A percentile compares a stretch with the other conserved stretches of the same genome.
Evolutionary conservation across 129 eudicot species (phyloP).

Genomic region (Logfia minima): DNA sequence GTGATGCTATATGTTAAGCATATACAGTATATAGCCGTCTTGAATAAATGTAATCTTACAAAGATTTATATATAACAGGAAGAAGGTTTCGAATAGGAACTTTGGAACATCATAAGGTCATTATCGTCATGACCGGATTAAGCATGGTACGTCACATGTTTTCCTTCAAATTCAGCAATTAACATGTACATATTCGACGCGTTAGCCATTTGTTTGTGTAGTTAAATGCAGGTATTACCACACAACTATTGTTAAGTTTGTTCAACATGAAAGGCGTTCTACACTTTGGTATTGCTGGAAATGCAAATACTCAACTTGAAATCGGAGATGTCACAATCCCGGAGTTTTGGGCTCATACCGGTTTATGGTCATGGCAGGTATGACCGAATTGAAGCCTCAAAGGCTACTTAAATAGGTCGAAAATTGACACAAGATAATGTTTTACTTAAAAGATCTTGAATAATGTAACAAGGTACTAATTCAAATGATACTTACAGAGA

Average conservation of each 20-base stretch:
- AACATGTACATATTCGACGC: neutral
- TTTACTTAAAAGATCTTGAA: neutral
- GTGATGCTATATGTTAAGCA: neutral
- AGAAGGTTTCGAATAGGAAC: conserved; percentile 54
- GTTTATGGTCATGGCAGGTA: conserved; percentile 73
- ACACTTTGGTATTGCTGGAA: conserved; percentile 60
- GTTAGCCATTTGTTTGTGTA: conserved; percentile 10
- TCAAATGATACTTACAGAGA: conserved; percentile 31
- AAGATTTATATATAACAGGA: conserved; percentile 28
- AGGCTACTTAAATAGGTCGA: neutral
- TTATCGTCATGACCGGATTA: conserved; percentile 57
- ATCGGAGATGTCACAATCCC: conserved; percentile 62
- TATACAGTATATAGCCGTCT: neutral
- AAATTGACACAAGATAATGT: neutral
- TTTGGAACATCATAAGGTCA: conserved; percentile 34
- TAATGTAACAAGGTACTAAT: too few species aligned
- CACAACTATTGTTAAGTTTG: conserved; percentile 42
- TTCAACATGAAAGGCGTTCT: conserved; percentile 50
- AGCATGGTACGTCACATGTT: conserved; percentile 42
- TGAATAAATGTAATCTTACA: neutral
- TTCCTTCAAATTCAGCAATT: too few species aligned
- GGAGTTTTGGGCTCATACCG: conserved; percentile 59
- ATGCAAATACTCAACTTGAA: conserved; percentile 48
- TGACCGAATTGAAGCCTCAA: neutral
- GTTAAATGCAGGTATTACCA: conserved; percentile 55